Base-by-base conservation (phyloP, 2,329 filamentous ascomycete genomes). In the Penicillium sp. region DNA sequence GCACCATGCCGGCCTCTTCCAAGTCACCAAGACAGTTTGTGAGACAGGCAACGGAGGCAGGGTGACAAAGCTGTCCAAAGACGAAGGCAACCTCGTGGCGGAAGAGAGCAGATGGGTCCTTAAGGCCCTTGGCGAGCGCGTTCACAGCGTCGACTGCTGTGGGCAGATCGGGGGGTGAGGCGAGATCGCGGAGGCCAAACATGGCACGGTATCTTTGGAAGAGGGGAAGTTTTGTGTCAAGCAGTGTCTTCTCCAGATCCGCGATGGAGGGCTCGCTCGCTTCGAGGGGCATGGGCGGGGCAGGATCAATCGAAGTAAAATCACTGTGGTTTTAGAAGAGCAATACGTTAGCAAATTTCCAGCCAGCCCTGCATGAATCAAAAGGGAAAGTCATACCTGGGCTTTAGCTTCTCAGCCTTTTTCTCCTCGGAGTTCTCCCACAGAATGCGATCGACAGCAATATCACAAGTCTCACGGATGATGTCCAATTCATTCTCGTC, bases 41-140 rank as follows among this genome's bases (percentile, higher is more conserved):
- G 43, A 98, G 78, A 44, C 87, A 87, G 3, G 93, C 90, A 53
- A 98, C 96, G 1, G 89, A 95, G n/a, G 91, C 91, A 1, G 93
- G 93, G 62, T 98, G 93, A 39, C 86, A 89, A 36, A 98, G 76
- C 67, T 98, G 93, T 39, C 93, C 93, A 56, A 98, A 98, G 10
- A 98, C 93, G 64, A 98, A 98, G 10, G 93, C 93, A 51, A 98
- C 89, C 65, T 98, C 93, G 71, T 98, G 93, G 53, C 93, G 84
- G 77, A 98, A 97, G 6, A 98, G 80, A 4, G 90, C 90, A 33
- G 90, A 96, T 13, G 82, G 76, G 64, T 98, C 93, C 20, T 76
- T 75, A 56, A 98, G 83, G 11, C 93, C 93, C 60, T 83, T 84
- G 31, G 93, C 88, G 32, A 98, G 79, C 8, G 90, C 87, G 30